phyloP scores from a whole-genome alignment of 2,329 filamentous ascomycete species.

The Aspergillus pseudonomiae region DNA sequence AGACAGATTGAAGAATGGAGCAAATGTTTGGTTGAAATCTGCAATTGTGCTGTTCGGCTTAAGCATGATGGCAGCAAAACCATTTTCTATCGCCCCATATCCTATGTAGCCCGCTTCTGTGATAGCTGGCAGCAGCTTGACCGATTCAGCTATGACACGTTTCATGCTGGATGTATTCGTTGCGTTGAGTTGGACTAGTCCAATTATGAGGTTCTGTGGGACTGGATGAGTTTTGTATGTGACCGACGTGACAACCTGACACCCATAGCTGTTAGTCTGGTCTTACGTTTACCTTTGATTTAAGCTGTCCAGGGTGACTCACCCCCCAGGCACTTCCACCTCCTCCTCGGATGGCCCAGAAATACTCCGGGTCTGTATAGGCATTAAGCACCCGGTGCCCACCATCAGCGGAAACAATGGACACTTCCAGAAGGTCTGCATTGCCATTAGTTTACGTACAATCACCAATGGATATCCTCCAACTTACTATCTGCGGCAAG shows the following conservation, averaged over 20 bases:
- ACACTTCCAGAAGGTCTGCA: background rate
- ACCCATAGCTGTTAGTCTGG: background rate
- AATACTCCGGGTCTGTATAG: background rate
- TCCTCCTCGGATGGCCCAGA: slow-evolving; percentile 3
- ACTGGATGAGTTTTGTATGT: slow-evolving; percentile 9
- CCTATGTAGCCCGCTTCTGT: slow-evolving; percentile 4
- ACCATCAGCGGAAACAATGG: slow-evolving; percentile 3
- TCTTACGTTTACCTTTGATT: background rate
- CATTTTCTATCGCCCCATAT: background rate
- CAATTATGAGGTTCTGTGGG: background rate
- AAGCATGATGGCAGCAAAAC: background rate
- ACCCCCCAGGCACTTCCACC: slow-evolving; percentile 7
- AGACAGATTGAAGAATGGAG: background rate
- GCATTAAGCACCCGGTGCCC: background rate
- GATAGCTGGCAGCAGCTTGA: background rate
- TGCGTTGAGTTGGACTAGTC: slow-evolving; percentile 1
- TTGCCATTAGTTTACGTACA: rapidly evolving
- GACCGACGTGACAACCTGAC: slow-evolving; percentile 4
- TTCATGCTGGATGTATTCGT: background rate
- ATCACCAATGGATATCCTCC: rapidly evolving
- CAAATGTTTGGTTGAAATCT: slow-evolving; percentile 6
- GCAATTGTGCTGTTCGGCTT: background rate
- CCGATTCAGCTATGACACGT: background rate
- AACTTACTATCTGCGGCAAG: slow-evolving; percentile 3
- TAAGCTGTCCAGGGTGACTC: background rate